Percentiles rank a stretch among this genome's conserved stretches.
phyloP scores from a whole-genome alignment of 805 yeast species.

The Groenewaldozyma tartarivorans region DNA sequence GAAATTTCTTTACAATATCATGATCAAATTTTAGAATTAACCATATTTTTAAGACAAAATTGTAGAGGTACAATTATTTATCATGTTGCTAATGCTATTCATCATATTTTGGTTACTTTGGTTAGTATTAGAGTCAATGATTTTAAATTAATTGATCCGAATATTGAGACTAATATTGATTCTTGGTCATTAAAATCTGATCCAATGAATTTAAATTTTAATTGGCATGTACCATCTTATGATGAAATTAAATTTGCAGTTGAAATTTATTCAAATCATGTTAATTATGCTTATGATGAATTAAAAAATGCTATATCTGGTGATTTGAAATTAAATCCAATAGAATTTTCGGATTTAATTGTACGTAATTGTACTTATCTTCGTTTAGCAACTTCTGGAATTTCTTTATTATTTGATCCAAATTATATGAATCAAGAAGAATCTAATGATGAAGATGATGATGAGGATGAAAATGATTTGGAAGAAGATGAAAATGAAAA shows the following conservation, averaged over 20 bases:
- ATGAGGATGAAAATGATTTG: slow-evolving; percentile 20
- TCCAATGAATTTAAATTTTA: slow-evolving; percentile 33
- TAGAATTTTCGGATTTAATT: slow-evolving; percentile 40
- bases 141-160: slow-evolving; percentile 10
- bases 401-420: slow-evolving; percentile 65
- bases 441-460: slow-evolving; percentile 22
- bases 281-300: slow-evolving; percentile 16
- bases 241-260: slow-evolving; percentile 53
- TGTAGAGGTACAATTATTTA: slow-evolving; percentile 61
- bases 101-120: slow-evolving; percentile 54
- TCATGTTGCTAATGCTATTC: slow-evolving; percentile 53
- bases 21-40: slow-evolving; percentile 38
- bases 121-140: slow-evolving; percentile 38
- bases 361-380: slow-evolving; percentile 47
- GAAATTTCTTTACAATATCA: slow-evolving; percentile 35
- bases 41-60: slow-evolving; percentile 32
- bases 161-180: slow-evolving; percentile 3
- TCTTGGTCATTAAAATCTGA: slow-evolving; percentile 26
- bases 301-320: slow-evolving; percentile 19
- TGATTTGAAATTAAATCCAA: slow-evolving; percentile 23
- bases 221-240: slow-evolving; percentile 66
- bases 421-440: slow-evolving; percentile 23
- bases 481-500: slow-evolving; percentile 24
- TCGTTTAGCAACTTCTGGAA: slow-evolving; percentile 57
- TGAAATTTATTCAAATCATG: slow-evolving; percentile 43